A percentile compares a stretch with the other conserved stretches of the same genome.
Evolutionary conservation across 305 asterid species (phyloP).

Genomic region (Rubia occidens): DNA sequence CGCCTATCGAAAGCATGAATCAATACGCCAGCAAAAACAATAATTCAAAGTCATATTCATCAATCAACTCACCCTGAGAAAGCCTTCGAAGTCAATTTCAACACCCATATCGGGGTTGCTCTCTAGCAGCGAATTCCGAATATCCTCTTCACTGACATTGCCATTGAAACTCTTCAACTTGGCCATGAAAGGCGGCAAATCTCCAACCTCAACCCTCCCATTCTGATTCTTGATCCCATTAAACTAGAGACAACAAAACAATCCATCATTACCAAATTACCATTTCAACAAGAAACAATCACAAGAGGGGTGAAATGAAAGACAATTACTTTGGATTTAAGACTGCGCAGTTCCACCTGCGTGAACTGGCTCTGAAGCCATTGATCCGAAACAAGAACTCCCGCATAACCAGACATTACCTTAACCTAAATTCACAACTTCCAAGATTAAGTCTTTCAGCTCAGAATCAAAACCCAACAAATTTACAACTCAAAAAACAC

Average conservation of each 20-base stretch:
- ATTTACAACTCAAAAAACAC: background rate
- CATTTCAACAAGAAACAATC: constrained; percentile 15
- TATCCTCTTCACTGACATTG: constrained; percentile 56
- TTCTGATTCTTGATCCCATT: constrained; percentile 51
- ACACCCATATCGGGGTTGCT: constrained; percentile 38
- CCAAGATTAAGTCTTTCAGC: background rate
- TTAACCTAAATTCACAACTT: constrained; percentile 15
- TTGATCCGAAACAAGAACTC: constrained; percentile 88
- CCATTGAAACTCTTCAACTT: constrained; percentile 57
- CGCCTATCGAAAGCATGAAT: constrained; percentile 40
- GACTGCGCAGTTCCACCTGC: constrained; percentile 85
- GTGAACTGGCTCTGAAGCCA: constrained; percentile 98
- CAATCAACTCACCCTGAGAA: constrained; percentile 57
- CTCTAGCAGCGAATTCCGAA: constrained; percentile 43
- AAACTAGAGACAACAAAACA: constrained; percentile 38
- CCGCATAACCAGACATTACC: constrained; percentile 68
- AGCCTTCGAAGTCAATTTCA: constrained; percentile 88
- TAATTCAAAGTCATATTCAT: background rate
- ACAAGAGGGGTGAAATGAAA: background rate
- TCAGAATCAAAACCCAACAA: background rate
- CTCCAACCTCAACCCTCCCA: constrained; percentile 60
- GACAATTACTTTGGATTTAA: constrained; percentile 65
- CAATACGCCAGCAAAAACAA: constrained; percentile 15
- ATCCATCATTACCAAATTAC: background rate
- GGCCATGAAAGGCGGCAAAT: constrained; percentile 61